Evolutionary conservation across 2,329 filamentous ascomycete species (phyloP).

Genomic region (Aureobasidium melanogenum): DNA sequence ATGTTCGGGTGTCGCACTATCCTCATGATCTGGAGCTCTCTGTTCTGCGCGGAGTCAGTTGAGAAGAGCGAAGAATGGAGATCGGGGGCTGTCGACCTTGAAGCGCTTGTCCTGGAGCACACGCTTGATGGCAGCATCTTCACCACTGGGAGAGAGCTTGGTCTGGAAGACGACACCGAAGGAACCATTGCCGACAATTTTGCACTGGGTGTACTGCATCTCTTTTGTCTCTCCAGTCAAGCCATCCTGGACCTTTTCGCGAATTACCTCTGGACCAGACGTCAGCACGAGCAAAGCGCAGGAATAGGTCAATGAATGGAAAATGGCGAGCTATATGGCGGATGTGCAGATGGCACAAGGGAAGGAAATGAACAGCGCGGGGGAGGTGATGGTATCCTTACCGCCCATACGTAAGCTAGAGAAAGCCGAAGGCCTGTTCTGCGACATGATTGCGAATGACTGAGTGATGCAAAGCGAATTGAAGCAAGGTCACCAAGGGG

Average conservation of each 20-base stretch:
- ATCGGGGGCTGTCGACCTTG: conserved; percentile 57
- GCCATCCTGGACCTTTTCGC: conserved; percentile 98
- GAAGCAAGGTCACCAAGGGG: background rate
- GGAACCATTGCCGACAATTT: conserved; percentile 97
- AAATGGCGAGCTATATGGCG: background rate
- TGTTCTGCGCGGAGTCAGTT: conserved; percentile 56
- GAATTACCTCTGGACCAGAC: conserved; percentile 74
- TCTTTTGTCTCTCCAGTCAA: conserved; percentile 93
- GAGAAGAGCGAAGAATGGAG: background rate
- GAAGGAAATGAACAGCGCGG: conserved; percentile 14
- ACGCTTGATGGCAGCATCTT: conserved; percentile 98
- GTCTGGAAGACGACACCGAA: conserved; percentile 99
- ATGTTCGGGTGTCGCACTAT: conserved; percentile 99
- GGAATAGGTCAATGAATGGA: conserved; percentile 14
- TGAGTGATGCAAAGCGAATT: background rate
- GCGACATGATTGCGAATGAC: conserved; percentile 57
- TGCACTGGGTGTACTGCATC: conserved; percentile 97
- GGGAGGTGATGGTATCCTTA: conserved; percentile 44
- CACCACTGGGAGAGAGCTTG: conserved; percentile 92
- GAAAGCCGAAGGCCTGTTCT: conserved; percentile 86
- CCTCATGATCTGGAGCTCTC: conserved; percentile 98
- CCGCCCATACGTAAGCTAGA: conserved; percentile 90
- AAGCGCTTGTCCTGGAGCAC: conserved; percentile 99
- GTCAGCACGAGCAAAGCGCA: conserved; percentile 25
- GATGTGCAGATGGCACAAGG: conserved; percentile 1